phyloP scores from a whole-genome alignment of 768 basidiomycete genomes.

The Lactarius deliciosus region DNA sequence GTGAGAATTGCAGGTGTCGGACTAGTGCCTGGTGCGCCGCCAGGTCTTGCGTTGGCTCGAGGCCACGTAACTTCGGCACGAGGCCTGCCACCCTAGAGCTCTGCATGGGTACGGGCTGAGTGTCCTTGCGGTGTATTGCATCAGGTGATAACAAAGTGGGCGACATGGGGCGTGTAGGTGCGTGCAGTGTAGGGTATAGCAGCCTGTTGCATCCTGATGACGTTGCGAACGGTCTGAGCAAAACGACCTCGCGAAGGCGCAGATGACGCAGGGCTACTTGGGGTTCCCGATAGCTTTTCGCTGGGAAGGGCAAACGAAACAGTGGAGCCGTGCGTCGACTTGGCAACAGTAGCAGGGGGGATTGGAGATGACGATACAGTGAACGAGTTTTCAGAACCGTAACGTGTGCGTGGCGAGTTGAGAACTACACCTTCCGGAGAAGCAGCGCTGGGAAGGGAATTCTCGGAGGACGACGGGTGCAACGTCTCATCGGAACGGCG shows the following conservation, averaged over 20 bases:
- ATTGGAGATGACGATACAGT: conserved; percentile 31
- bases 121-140: conserved; percentile 24
- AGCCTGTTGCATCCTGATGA: conserved; percentile 43
- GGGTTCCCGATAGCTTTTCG: conserved; percentile 25
- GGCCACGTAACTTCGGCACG: conserved; percentile 52
- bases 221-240: conserved; percentile 45
- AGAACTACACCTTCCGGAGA: conserved; percentile 16
- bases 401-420: conserved; percentile 15
- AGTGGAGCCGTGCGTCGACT: conserved; percentile 14
- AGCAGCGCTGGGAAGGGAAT: conserved; percentile 17
- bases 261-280: conserved; percentile 29
- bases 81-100: conserved; percentile 56
- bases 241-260: conserved; percentile 40
- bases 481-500: conserved; percentile 16
- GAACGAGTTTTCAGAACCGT: conserved; percentile 27
- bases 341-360: conserved; percentile 24
- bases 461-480: conserved; percentile 22
- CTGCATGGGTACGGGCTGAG: conserved; percentile 38
- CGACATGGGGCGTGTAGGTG: conserved; percentile 34
- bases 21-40: conserved; percentile 68
- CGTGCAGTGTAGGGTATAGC: conserved; percentile 32
- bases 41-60: conserved; percentile 59
- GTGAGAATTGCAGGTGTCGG: conserved; percentile 72
- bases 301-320: conserved; percentile 24
- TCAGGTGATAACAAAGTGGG: conserved; percentile 31